Evolutionary conservation across 331 rosid genomes (phyloP), one percentile per base, ranked within the genome.

Genomic region (Rhamnella rubrinervis): DNA sequence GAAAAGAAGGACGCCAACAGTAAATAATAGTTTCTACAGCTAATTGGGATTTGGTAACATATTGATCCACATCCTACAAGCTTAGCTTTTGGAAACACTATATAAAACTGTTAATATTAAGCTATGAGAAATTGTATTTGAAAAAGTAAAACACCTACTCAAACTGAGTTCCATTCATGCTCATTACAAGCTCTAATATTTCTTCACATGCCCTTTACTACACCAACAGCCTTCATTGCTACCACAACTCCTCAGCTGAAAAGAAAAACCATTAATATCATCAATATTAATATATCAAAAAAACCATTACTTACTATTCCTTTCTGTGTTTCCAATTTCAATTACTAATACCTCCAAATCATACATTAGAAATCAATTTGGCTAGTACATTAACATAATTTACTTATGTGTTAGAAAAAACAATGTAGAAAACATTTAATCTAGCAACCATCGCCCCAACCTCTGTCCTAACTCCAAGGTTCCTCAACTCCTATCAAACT

Each of bases 151-250:
- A 91, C 83, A 95, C 99, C 88, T 91, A 95, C 99, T 95, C 96
- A 87, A 95, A 95, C 87, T 97, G 99, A 38, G 88, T 89, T 82
- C 90, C 95, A 75, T 95, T 97, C 99, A 95, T 95, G 95, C 97
- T 89, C 99, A 95, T 95, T 65, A 95, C 88, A 82, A 95, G 97
- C 87, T 89, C 96, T 77, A 95, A 95, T 82, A 91, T 82, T 77
- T 95, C 95, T 84, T 95, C 99, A 49, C 99, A 95, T 3, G 89
- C 83, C 96, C 83, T 91, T 97, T 85, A 95, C 99, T 55, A 95
- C 95, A 71, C 99, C 99, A 61, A 86, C 97, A 72, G 99, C 99
- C 82, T 95, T 95, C 99, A 95, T 95, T 74, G 99, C 99, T 86
- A 81, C 99, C 87, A 72, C 85, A 91, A 78, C 97, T 95, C 89